Evolutionary conservation across 768 basidiomycete species (phyloP), one percentile per base, ranked within the genome.

Genomic region (Terana coerulea): DNA sequence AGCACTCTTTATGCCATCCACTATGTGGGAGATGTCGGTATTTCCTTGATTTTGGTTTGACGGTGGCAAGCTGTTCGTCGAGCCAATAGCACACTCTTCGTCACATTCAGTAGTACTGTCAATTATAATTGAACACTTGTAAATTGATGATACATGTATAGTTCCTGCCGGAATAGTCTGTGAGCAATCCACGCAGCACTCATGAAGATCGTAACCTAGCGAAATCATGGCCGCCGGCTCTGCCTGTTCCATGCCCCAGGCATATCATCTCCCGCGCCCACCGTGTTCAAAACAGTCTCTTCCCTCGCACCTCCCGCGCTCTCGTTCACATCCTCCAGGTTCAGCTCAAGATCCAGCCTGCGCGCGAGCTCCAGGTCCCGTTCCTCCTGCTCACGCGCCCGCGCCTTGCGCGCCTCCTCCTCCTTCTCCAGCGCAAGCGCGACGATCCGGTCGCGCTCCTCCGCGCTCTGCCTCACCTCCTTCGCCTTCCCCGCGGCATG

Each of bases 291-390:
- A 44, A 21, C 21, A 8, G 26, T 19, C 28, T 11, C 40, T 2
- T 14, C 30, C 12, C 19, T 37, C 1, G 22, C 19, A 15, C 17
- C 28, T 19, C 28, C 17, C 15, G n/a, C 24, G 30, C 30, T 15
- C 5, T 10, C 19, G 1, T 49, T 48, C 5, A 25, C 30, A 7
- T 49, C 47, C 29, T 17, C 72, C 47, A 65, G 47, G 29, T 82
- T 82, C n/a, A 83, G 63, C 60, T 81, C 79, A 33, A 73, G 61
- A 59, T 83, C 82, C 14, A 83, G 63, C 63, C 74, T 68, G 57
- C 77, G 65, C 22, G 80, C 80, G 10, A 82, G 64, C 61, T 79
- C 78, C 51, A 68, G 24, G 39, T 68, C 66, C 17, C 49, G 57
- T 61, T 78, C 76, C 61, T 64, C 64, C 52, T 69, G 70, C 56